Evolutionary conservation across 768 basidiomycete species (phyloP).

Genomic region (Lentinula sp.): DNA sequence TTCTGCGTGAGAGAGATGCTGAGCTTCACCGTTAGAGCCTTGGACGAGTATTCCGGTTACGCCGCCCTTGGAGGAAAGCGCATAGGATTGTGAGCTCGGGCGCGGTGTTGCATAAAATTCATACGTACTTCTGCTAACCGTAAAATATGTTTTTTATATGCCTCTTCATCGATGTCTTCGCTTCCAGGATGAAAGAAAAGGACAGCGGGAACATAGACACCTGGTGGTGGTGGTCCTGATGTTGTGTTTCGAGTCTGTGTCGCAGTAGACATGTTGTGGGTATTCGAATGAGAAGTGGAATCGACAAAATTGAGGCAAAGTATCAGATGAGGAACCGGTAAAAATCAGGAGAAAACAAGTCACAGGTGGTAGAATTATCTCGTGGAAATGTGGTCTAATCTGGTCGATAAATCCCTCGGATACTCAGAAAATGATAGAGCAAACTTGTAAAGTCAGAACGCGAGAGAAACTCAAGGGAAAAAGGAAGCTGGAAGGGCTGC

Average conservation of each 20-base stretch:
- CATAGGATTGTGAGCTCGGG: background rate
- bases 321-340: background rate
- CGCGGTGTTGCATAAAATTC: slow-evolving; percentile 3
- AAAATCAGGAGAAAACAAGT: background rate
- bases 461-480: too few relatives aligned
- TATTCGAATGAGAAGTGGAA: background rate
- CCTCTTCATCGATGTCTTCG: slow-evolving; percentile 62
- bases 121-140: slow-evolving; percentile 60
- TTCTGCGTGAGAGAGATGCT: slow-evolving; percentile 69
- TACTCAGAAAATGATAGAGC: background rate
- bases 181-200: slow-evolving; percentile 59
- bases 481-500: too few relatives aligned
- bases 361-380: background rate
- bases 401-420: background rate
- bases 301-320: too few relatives aligned
- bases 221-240: slow-evolving; percentile 41
- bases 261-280: background rate
- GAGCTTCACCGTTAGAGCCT: slow-evolving; percentile 73
- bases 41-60: slow-evolving; percentile 70
- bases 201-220: slow-evolving; percentile 75
- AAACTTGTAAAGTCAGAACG: too few relatives aligned
- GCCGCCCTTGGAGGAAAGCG: slow-evolving; percentile 47
- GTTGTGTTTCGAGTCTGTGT: background rate
- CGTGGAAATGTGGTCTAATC: background rate
- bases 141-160: slow-evolving; percentile 66